These are phyloP conservation scores for Penicillium griseofulvum DNA, from an alignment of 2,329 filamentous ascomycete genomes.

Conservation along the genomic window DNA sequence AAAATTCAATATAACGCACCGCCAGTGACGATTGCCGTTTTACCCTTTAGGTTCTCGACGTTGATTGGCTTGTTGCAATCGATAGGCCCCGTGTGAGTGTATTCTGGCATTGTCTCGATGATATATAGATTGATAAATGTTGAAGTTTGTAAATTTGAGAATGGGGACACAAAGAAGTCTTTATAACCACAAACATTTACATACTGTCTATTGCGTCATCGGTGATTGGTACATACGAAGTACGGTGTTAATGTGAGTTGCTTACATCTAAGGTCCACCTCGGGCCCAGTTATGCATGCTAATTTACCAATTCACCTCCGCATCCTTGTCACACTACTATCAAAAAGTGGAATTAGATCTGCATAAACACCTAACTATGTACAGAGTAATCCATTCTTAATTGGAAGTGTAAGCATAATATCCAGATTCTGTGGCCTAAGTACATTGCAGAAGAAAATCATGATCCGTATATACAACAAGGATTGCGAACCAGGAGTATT, in stretches of 20 bases:
- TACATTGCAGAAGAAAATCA: neutral
- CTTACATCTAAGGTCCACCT: neutral
- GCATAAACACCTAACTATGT: neutral
- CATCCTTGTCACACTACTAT: neutral
- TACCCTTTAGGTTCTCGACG: conserved; percentile 21
- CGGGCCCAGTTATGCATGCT: neutral
- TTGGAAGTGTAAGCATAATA: neutral
- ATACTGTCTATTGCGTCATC: neutral
- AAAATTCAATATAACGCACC: neutral
- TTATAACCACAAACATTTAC: neutral
- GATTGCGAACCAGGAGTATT: neutral
- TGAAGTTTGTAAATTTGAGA: neutral
- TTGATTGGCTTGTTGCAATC: neutral
- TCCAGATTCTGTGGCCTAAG: neutral
- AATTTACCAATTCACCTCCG: too few relatives aligned
- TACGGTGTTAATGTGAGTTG: neutral
- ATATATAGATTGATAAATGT: neutral
- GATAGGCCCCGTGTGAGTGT: neutral
- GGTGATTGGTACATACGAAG: neutral
- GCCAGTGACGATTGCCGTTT: conserved; percentile 33
- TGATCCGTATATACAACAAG: neutral
- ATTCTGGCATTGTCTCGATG: neutral
- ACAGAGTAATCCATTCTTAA: neutral
- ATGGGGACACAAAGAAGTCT: neutral
- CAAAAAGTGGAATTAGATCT: neutral